These are phyloP conservation scores for Schizothecium vesticola DNA, from an alignment of 495 filamentous ascomycete genomes.

Conservation along the genomic window DNA sequence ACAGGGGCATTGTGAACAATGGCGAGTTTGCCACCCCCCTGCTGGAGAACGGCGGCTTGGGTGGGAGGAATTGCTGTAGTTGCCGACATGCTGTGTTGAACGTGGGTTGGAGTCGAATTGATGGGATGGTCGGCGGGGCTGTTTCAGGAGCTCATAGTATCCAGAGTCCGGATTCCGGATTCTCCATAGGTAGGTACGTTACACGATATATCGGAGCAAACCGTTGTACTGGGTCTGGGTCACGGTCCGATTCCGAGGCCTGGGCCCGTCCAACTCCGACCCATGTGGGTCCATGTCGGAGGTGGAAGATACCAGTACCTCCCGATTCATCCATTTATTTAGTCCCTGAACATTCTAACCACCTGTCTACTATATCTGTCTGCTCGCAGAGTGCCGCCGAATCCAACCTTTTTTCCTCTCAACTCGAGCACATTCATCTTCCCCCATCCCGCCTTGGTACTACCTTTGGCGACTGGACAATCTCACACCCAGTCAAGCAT, in stretches of 20 bases:
- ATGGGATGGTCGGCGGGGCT: neutral
- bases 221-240: neutral
- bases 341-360: too few species aligned
- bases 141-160: neutral
- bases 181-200: too few species aligned
- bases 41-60: conserved; percentile 15
- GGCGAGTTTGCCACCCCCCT: conserved; percentile 2
- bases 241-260: neutral
- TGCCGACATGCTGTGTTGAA: neutral
- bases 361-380: too few species aligned
- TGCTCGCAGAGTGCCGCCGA: too few species aligned
- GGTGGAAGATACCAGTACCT: too few species aligned
- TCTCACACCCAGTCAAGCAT: too few species aligned
- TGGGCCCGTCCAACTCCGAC: neutral
- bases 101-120: neutral
- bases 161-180: too few species aligned
- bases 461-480: too few species aligned
- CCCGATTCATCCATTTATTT: too few species aligned
- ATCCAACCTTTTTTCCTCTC: too few species aligned
- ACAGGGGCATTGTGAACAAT: conserved; percentile 7
- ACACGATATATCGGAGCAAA: neutral
- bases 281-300: neutral
- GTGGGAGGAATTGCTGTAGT: conserved; percentile 1
- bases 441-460: too few species aligned
- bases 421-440: too few species aligned